Percentiles rank a stretch among this genome's conserved stretches.
phyloP scores from a whole-genome alignment of 2,329 filamentous ascomycete species.

The Trichothecium sympodiale region DNA sequence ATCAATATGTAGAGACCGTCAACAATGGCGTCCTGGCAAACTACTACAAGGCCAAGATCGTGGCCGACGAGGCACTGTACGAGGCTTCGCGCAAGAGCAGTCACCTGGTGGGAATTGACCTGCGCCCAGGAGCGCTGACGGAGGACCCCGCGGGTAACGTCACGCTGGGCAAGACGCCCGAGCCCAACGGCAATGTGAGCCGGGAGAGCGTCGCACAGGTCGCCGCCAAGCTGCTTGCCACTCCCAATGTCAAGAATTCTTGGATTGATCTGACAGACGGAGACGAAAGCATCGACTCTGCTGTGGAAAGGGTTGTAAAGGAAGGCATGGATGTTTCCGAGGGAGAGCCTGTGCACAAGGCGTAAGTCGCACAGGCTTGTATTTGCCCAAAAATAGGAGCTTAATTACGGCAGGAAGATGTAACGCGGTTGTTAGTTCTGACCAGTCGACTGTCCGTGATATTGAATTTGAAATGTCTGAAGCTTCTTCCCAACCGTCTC shows the following conservation, averaged over 20 bases:
- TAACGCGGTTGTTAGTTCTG: too few species aligned
- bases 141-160: conserved; percentile 36
- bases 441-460: too few species aligned
- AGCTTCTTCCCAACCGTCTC: neutral
- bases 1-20: conserved; percentile 28
- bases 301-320: conserved; percentile 35
- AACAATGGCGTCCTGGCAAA: conserved; percentile 29
- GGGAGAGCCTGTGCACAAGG: conserved; percentile 32
- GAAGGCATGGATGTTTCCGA: conserved; percentile 40
- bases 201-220: conserved; percentile 50
- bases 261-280: conserved; percentile 49
- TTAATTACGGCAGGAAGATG: too few species aligned
- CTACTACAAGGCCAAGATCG: conserved; percentile 52
- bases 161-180: conserved; percentile 33
- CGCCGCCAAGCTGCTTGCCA: conserved; percentile 42
- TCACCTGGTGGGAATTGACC: conserved; percentile 36
- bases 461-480: too few species aligned
- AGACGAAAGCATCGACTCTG: conserved; percentile 32
- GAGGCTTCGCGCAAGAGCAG: conserved; percentile 28
- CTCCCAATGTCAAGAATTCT: conserved; percentile 30
- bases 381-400: too few species aligned
- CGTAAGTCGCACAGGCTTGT: conserved; percentile 4
- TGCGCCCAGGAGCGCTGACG: conserved; percentile 41
- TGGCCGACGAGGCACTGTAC: conserved; percentile 46
- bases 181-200: conserved; percentile 29